Base-by-base conservation (phyloP, 2,329 filamentous ascomycete genomes). In the Trichoderma citrinoviride region DNA sequence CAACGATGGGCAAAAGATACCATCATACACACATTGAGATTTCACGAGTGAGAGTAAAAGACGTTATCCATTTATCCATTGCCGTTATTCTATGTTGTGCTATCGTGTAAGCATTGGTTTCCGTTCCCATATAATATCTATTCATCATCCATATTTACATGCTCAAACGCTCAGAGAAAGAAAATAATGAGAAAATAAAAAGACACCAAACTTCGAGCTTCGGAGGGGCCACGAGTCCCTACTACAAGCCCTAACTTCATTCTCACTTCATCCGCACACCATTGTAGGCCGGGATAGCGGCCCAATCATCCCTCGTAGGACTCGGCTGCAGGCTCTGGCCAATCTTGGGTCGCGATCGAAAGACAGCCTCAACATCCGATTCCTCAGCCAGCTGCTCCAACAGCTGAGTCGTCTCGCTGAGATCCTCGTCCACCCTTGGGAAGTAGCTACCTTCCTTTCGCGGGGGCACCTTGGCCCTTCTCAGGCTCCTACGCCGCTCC, bases 301-400 rank as follows among this genome's bases (percentile, higher is more conserved):
- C 21, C 46, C 72, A 77, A 27, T 77, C 74, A 65, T 74, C 73
- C 65, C 74, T 78, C 6, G 73, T 77, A 2, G 84, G 84, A 63
- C 80, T 84, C 8, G 80, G 78, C 2, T 87, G 74, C 1, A 93
- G 92, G 74, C 92, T 96, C 12, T 86, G 85, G 68, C 89, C 88
- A 69, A 97, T 87, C 75, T 88, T 90, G 0, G 93, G 93, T 68
- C 93, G 79, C 68, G 91, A 93, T 77, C 89, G 91, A 75, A 97
- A 97, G 1, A 97, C 89, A 27, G 89, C 90, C 66, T 90, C 89
- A 75, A 92, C 90, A 66, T 96, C 92, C 69, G 92, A 88, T 62
- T 88, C 83, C 17, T 66, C 83, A 64, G 96, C 87, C 46, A 96
- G 77, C 68, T 89, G 85, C 72, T 94, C 89, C 0, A 84, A 82